phyloP scores from a whole-genome alignment of 371 early-diverging fungal species.

The Mucor mucedo region DNA sequence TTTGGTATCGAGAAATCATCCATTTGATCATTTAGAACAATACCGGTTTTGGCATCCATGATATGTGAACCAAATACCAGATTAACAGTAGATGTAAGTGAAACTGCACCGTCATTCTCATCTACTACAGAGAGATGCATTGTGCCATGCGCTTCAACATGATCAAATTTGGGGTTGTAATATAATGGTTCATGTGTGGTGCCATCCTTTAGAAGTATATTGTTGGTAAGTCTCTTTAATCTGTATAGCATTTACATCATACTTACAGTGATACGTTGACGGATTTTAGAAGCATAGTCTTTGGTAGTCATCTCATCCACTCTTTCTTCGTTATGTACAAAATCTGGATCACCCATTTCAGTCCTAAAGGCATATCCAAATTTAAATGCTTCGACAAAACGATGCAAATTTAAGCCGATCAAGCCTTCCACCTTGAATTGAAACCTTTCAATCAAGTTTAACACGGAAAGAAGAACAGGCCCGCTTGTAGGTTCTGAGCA shows the following conservation, averaged over 20 bases:
- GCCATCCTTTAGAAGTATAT: slow-evolving; percentile 29
- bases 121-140: slow-evolving; percentile 96
- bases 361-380: slow-evolving; percentile 88
- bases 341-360: slow-evolving; percentile 85
- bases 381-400: slow-evolving; percentile 92
- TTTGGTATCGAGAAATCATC: slow-evolving; percentile 98
- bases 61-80: slow-evolving; percentile 93
- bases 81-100: slow-evolving; percentile 96
- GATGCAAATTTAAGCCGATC: slow-evolving; percentile 69
- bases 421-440: slow-evolving; percentile 63
- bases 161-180: slow-evolving; percentile 82
- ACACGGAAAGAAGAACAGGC: slow-evolving; percentile 79
- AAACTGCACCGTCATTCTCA: slow-evolving; percentile 83
- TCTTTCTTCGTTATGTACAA: slow-evolving; percentile 50
- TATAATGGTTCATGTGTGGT: slow-evolving; percentile 57
- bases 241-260: not conserved
- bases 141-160: slow-evolving; percentile 92
- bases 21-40: slow-evolving; percentile 98
- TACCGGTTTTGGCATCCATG: slow-evolving; percentile 93
- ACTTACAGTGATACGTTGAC: slow-evolving; percentile 72
- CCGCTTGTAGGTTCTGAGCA: slow-evolving; percentile 83
- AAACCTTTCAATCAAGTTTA: slow-evolving; percentile 91
- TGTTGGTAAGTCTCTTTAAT: not conserved
- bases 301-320: slow-evolving; percentile 71
- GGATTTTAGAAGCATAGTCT: slow-evolving; percentile 66